These are phyloP conservation scores for Colletotrichum musae DNA, from an alignment of 2,329 filamentous ascomycete species.

Conservation along the genomic window DNA sequence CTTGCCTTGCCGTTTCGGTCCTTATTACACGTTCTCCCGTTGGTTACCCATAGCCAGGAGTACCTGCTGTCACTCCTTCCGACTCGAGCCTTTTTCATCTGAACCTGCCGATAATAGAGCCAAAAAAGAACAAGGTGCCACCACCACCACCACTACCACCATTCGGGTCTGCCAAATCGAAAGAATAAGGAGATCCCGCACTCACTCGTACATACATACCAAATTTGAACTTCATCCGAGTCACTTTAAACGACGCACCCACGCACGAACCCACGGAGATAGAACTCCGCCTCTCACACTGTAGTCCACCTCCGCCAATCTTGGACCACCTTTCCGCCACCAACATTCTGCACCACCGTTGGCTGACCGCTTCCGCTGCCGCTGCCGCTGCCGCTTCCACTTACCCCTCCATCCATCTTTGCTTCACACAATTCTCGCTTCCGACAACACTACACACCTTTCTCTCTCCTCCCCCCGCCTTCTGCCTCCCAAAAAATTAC, in stretches of 20 bases:
- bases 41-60: background rate
- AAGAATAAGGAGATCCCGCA: background rate
- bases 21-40: conserved; percentile 31
- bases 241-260: no score
- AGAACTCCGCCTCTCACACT: conserved; percentile 2
- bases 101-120: conserved; percentile 31
- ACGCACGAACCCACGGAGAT: conserved; percentile 19
- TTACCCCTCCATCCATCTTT: conserved; percentile 14
- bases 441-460: conserved; percentile 28
- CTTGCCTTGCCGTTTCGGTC: conserved; percentile 18
- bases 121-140: background rate
- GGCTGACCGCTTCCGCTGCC: conserved; percentile 15
- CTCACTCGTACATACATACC: no score
- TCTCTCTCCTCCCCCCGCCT: conserved; percentile 28
- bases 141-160: background rate
- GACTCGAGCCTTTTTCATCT: conserved; percentile 34
- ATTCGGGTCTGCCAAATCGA: conserved; percentile 8
- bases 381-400: conserved; percentile 15
- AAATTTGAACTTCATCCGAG: no score
- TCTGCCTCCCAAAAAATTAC: conserved; percentile 25
- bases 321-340: conserved; percentile 19
- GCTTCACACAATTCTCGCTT: conserved; percentile 29
- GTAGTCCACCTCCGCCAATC: conserved; percentile 20
- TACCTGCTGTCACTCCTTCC: background rate
- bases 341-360: conserved; percentile 24